Base-by-base conservation (phyloP, 495 filamentous ascomycete genomes). In the Staphylotrichum longicolle region DNA sequence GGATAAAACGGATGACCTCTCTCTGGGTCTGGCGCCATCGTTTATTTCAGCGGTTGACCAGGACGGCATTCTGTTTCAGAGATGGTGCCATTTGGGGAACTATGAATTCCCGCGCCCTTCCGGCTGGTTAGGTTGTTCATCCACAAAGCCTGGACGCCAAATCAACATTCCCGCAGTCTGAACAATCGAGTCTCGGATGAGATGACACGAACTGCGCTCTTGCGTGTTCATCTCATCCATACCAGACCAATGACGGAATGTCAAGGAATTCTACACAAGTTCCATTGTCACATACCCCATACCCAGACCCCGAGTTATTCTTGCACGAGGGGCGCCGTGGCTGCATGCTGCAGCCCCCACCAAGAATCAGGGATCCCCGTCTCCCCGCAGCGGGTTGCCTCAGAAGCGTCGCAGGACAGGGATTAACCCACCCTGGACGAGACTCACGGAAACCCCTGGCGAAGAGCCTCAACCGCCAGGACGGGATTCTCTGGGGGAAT, bases 391-490 rank as follows among this genome's bases (percentile, higher is more conserved):
- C 47, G 44, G 42, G 39, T 14, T 79, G 78, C 78, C 66, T 80
- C 79, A 80, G 69, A 61, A 69, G 67, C 75, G 79, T 80, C 73
- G 68, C 76, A 81, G 69, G 71, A 77, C 79, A 77, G 74, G 79
- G 78, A 68, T 74, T 49, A 58, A 34, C 59, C 35, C 52, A 62
- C 60, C 65, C 51, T 54, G 55, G 65, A 65, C 52, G 37, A 44
- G 37, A 41, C 58, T 30, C 62, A 27, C 60, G 58, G 39, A 57
- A 63, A 62, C 63, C 66, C 51, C 62, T 63, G 57, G 40, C 32
- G 15, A 64, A 67, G 66, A 71, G 66, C 69, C 70, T 70, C 70
- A 67, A 27, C 27, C 50, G 32, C 39, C 54, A 11, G 20, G 47
- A 34, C 47, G 15, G 34, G n/a, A 62, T 65, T 62, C 66, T 66